Conservation (phyloP, 768 basidiomycete species). For the Auriscalpium orientale region DNA sequence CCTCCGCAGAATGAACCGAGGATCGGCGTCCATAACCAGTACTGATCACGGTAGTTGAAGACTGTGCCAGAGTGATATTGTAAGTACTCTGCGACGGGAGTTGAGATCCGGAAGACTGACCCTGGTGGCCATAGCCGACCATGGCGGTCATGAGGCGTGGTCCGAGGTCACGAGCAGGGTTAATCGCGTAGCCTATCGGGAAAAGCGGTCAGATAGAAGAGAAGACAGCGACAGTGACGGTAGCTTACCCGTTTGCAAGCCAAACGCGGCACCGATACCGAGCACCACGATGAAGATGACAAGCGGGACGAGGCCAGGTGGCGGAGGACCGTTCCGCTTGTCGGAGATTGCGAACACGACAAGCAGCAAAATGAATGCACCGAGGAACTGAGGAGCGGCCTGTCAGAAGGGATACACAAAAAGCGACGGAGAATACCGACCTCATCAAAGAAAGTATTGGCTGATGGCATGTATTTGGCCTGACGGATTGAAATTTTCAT, state of each 20-base stretch:
- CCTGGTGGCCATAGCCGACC: constrained; percentile 61
- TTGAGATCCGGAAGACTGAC: constrained; percentile 1
- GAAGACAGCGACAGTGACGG: no score
- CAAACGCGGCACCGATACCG: constrained; percentile 51
- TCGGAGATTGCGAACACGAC: constrained; percentile 48
- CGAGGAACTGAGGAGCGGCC: constrained; percentile 37
- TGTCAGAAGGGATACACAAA: neutral
- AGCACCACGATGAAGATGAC: constrained; percentile 49
- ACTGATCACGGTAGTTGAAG: constrained; percentile 44
- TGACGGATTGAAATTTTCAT: constrained; percentile 8
- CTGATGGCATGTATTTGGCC: constrained; percentile 36
- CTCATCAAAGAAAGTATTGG: constrained; percentile 40
- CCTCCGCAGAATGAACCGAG: constrained; percentile 55
- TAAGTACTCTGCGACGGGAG: neutral
- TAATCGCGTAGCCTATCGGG: constrained; percentile 46
- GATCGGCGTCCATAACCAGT: constrained; percentile 68
- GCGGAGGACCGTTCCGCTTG: constrained; percentile 40
- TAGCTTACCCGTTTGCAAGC: constrained; percentile 44
- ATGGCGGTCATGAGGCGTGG: constrained; percentile 63
- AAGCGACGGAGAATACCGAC: constrained; percentile 14
- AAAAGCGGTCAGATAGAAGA: neutral
- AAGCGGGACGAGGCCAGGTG: constrained; percentile 45
- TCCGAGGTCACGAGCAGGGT: constrained; percentile 68
- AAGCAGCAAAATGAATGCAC: constrained; percentile 46
- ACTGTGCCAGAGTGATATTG: constrained; percentile 14